Evolutionary conservation across 2,329 filamentous ascomycete genomes (phyloP).

Genomic region (Tetracladium maxilliforme): DNA sequence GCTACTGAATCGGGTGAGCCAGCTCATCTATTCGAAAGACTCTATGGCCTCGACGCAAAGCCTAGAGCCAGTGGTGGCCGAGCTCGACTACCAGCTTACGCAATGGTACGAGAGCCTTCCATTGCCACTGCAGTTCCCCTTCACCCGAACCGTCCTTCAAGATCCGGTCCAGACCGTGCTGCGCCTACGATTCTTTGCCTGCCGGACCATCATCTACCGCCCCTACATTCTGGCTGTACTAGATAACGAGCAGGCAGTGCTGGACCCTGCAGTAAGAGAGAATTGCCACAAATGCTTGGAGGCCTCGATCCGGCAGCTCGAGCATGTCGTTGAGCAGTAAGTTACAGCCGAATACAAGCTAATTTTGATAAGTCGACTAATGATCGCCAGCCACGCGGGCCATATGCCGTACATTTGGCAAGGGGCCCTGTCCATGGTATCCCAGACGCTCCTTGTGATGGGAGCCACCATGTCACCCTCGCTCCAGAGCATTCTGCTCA

Average conservation of each 20-base stretch:
- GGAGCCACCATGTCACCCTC: conserved; percentile 69
- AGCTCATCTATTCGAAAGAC: conserved; percentile 65
- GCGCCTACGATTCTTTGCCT: conserved; percentile 69
- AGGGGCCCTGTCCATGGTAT: conserved; percentile 69
- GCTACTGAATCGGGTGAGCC: conserved; percentile 64
- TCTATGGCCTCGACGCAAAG: conserved; percentile 57
- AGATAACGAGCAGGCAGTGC: conserved; percentile 58
- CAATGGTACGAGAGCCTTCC: conserved; percentile 78
- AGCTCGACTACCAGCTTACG: conserved; percentile 68
- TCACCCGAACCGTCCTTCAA: conserved; percentile 48
- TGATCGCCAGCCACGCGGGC: conserved; percentile 49
- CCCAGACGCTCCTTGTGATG: conserved; percentile 71
- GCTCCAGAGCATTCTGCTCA: conserved; percentile 48
- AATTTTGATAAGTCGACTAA: conserved; percentile 5
- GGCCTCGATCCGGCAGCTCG: conserved; percentile 64
- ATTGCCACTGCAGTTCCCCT: conserved; percentile 61
- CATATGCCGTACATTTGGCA: conserved; percentile 82
- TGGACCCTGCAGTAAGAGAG: conserved; percentile 60
- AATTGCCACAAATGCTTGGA: conserved; percentile 73
- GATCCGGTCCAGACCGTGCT: conserved; percentile 70
- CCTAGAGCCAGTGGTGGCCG: conserved; percentile 63
- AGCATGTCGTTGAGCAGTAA: conserved; percentile 65
- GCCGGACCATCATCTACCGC: conserved; percentile 73
- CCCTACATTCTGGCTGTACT: conserved; percentile 71
- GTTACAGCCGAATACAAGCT: conserved; percentile 14